These are phyloP conservation scores for Naganishia randhawae DNA, from an alignment of 768 basidiomycete species.

Conservation along the genomic window DNA sequence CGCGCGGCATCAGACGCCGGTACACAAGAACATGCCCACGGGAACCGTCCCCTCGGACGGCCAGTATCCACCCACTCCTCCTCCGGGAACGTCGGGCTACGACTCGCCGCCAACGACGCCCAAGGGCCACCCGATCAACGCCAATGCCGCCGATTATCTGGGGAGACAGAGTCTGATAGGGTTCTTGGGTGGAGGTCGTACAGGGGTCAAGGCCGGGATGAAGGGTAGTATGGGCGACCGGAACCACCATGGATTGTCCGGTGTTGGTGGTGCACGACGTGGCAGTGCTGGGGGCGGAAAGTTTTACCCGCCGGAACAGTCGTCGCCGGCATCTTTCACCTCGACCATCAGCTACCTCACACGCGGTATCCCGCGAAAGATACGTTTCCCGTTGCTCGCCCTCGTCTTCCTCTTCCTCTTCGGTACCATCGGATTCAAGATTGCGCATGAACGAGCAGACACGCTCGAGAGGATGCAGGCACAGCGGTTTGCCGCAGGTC, in stretches of 20 bases:
- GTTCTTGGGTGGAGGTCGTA: slow-evolving; percentile 23
- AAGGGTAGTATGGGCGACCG: slow-evolving; percentile 15
- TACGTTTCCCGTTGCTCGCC: slow-evolving; percentile 39
- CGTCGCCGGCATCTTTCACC: slow-evolving; percentile 35
- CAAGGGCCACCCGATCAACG: slow-evolving; percentile 23
- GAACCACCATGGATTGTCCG: slow-evolving; percentile 8
- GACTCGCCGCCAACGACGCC: slow-evolving; percentile 20
- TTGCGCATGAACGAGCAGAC: slow-evolving; percentile 19
- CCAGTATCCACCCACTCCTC: background rate
- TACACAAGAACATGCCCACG: background rate
- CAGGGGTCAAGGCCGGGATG: slow-evolving; percentile 19
- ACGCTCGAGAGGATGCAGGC: slow-evolving; percentile 29
- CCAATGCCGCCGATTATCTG: background rate
- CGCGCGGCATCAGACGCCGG: background rate
- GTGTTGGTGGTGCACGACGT: background rate
- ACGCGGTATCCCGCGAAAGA: slow-evolving; percentile 43
- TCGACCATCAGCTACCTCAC: slow-evolving; percentile 40
- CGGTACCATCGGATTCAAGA: slow-evolving; percentile 27
- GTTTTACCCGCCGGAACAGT: slow-evolving; percentile 13
- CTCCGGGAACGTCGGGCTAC: background rate
- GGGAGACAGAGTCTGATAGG: slow-evolving; percentile 9
- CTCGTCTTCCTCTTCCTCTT: slow-evolving; percentile 36
- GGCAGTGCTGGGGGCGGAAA: background rate
- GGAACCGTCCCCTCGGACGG: background rate
- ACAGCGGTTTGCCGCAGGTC: slow-evolving; percentile 22